These are phyloP conservation scores for Tylopilus felleus DNA, from an alignment of 768 basidiomycete species.

Conservation along the genomic window DNA sequence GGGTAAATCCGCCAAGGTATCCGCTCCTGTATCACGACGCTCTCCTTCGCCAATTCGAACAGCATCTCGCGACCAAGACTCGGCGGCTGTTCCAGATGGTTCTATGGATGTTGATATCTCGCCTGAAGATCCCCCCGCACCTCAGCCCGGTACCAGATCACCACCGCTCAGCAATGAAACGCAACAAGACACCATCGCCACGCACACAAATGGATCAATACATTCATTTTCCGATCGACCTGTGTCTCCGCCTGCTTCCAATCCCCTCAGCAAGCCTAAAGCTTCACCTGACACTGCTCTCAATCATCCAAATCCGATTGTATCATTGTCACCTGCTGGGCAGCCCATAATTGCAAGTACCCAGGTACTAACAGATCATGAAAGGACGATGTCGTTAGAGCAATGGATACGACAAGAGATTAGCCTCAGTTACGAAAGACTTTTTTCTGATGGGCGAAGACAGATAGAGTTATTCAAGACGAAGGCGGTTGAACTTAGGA, in stretches of 20 bases:
- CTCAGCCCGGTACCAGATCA: background rate
- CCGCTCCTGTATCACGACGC: slow-evolving; percentile 11
- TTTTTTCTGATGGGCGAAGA: slow-evolving; percentile 49
- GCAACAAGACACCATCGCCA: background rate
- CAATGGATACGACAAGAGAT: slow-evolving; percentile 82
- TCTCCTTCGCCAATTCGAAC: slow-evolving; percentile 12
- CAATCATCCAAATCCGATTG: slow-evolving; percentile 5
- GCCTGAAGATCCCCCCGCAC: background rate
- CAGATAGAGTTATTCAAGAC: slow-evolving; percentile 48
- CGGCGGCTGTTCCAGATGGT: background rate
- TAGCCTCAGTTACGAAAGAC: slow-evolving; percentile 58
- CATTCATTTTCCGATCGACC: background rate
- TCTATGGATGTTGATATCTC: slow-evolving; percentile 1
- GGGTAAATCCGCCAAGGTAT: slow-evolving; percentile 18
- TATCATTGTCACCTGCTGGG: slow-evolving; percentile 14
- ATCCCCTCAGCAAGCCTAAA: background rate
- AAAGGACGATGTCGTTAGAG: slow-evolving; percentile 77
- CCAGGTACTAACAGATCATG: slow-evolving; percentile 37
- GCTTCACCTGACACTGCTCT: background rate
- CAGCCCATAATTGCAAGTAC: slow-evolving; percentile 11
- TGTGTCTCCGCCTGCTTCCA: background rate
- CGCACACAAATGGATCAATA: background rate
- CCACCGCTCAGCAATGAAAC: background rate
- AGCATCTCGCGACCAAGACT: background rate
- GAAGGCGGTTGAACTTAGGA: slow-evolving; percentile 40